A percentile compares a stretch with the other conserved stretches of the same genome.
Conservation (phyloP, 305 asterid species). For the Rubia peregrina region DNA sequence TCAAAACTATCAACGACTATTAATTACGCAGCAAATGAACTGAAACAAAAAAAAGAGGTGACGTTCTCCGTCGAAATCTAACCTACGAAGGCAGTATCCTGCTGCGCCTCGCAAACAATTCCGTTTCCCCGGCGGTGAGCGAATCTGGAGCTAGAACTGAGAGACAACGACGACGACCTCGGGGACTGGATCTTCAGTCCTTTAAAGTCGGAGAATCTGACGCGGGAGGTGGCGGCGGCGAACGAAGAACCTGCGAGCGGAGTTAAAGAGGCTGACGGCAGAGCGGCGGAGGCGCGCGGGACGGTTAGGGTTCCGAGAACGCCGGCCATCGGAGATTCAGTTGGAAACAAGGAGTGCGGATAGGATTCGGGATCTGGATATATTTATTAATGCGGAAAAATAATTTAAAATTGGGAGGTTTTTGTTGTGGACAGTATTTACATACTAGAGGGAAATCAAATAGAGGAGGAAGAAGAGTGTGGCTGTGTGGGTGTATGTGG, state of each 20-base stretch:
- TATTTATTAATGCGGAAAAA: not conserved
- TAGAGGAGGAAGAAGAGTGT: no score
- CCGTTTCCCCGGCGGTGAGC: slow-evolving; percentile 33
- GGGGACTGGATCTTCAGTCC: slow-evolving; percentile 54
- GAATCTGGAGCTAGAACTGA: slow-evolving; percentile 30
- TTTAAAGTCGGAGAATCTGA: slow-evolving; percentile 41
- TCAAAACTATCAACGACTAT: not conserved
- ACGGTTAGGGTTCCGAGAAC: slow-evolving; percentile 52
- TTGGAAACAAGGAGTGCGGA: not conserved
- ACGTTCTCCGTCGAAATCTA: slow-evolving; percentile 8
- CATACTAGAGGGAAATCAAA: slow-evolving; percentile 6
- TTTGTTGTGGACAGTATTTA: not conserved
- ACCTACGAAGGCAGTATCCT: slow-evolving; percentile 61
- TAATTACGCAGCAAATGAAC: not conserved
- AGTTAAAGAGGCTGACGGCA: slow-evolving; percentile 39
- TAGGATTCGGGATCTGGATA: not conserved
- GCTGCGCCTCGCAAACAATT: slow-evolving; percentile 71
- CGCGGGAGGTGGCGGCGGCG: slow-evolving; percentile 25
- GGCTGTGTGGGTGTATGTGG: slow-evolving; percentile 27
- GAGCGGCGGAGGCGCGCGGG: slow-evolving; percentile 60
- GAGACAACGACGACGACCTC: slow-evolving; percentile 22
- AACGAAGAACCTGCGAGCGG: slow-evolving; percentile 32
- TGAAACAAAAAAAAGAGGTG: not conserved
- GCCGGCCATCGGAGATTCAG: slow-evolving; percentile 43
- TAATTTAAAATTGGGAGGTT: not conserved